Evolutionary conservation across 2,329 filamentous ascomycete genomes (phyloP), one percentile per base, ranked within the genome.

Genomic region (Anisogramma anomala): DNA sequence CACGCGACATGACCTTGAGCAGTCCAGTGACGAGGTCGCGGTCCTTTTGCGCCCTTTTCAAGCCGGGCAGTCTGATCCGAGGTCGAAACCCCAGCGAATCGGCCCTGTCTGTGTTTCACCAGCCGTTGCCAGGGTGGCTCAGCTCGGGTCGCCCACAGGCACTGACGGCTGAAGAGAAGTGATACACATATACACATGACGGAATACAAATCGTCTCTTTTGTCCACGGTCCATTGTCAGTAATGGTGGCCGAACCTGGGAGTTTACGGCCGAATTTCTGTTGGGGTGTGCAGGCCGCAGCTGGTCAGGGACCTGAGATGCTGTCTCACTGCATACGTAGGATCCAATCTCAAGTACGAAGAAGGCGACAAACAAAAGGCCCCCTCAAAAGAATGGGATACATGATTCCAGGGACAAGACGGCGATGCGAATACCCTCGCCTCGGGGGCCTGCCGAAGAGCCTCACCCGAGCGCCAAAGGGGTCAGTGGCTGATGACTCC

Each of bases 381-480:
- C 25, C 10, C 10, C 10, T 13, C 3, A 13, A 13, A 9, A 9
- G 9, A 27, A 9, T 9, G 23, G 23, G 6, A 25, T 25, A 25
- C 23, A 11, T 6, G 23, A 6, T 25, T 25, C 6, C 35, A 30
- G 32, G 22, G 17, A 39, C 23, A 27, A 27, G 27, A 23, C 14
- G 44, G 33, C 30, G 36, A 32, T 32, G 42, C 13, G 38, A 27
- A 43, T 40, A 41, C 36, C 33, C 32, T 41, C 43, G 18, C 19
- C 23, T 35, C 36, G 41, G 41, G 43, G 44, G 44, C 44, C 44
- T 46, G 33, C 26, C 40, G 41, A 43, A 46, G 44, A 46, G 44
- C 44, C 44, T 46, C 44, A 46, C 9, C 25, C 37, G 30, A n/a
- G n/a, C n/a, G n/a, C n/a, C n/a, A n/a, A n/a, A n/a, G n/a, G 13